Evolutionary conservation across 2,329 filamentous ascomycete genomes (phyloP), one percentile per base, ranked within the genome.

Genomic region (Fusarium musae): DNA sequence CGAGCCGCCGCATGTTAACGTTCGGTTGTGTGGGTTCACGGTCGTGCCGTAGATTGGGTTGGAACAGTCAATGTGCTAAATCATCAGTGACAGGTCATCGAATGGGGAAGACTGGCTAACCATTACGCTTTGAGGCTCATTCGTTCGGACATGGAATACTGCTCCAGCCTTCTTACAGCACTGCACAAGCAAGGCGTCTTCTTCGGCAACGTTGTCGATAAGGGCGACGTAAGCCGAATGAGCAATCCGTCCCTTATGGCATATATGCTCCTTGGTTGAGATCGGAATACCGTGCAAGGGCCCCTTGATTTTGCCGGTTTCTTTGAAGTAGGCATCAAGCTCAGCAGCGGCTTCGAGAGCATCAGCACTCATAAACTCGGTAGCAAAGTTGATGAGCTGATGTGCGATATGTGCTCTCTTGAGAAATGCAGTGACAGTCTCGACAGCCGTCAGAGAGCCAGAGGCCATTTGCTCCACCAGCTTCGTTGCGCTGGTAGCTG

Each of bases 291-390:
- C 42, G 3, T 44, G 42, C 7, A 44, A 12, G 4, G 42, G 42
- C 10, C 42, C 23, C 42, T 26, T 44, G 42, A 44, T 3, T 6
- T 44, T 19, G 4, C 42, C 42, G 0, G 42, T 26, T 19, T 23
- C 42, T 10, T 44, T 19, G 42, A 44, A 26, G 16, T 44, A 9
- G 7, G 42, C 42, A 4, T 44, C n/a, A 19, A 44, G 42, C 3
- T 44, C 42, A 19, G 23, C 16, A 12, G 42, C 42, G 16, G 16
- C 10, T 26, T 44, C 10, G 3, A 44, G 23, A 1, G 23, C 42
- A 19, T 44, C 11, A 0, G 11, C 3, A 2, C 0, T 26, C 23
- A 44, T 44, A 2, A 44, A 44, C 23, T 26, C 42, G 1, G 42
- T 44, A 9, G 42, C 23, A 19, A 44, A 44, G 23, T 44, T 44